These are phyloP conservation scores for Penicillium sp. DNA, from an alignment of 2,329 filamentous ascomycete species.

Conservation along the genomic window DNA sequence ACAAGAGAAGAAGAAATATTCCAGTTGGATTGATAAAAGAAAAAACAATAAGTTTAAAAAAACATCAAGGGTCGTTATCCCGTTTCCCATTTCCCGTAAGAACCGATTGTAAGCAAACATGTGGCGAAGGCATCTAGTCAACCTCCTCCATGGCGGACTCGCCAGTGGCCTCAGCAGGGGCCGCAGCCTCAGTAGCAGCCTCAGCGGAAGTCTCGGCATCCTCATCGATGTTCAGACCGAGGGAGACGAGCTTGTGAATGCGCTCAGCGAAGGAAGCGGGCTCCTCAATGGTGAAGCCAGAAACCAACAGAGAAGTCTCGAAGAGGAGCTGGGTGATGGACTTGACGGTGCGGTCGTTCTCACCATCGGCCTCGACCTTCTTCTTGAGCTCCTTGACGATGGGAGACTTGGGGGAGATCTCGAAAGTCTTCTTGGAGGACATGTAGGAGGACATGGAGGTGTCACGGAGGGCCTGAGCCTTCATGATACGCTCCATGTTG, in stretches of 20 bases:
- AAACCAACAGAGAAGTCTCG: slow-evolving; percentile 97
- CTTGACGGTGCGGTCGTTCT: slow-evolving; percentile 99
- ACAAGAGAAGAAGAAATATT: slow-evolving; percentile 2
- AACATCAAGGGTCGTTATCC: slow-evolving; percentile 29
- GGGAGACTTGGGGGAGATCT: slow-evolving; percentile 97
- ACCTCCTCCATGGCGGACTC: slow-evolving; percentile 99
- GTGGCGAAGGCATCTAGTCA: slow-evolving; percentile 63
- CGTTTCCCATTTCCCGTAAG: slow-evolving; percentile 31
- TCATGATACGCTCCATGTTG: slow-evolving; percentile 99
- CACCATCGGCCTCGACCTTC: slow-evolving; percentile 96
- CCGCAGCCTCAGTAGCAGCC: slow-evolving; percentile 55
- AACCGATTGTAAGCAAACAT: slow-evolving; percentile 9
- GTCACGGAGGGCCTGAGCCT: slow-evolving; percentile 99
- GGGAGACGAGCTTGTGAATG: slow-evolving; percentile 98
- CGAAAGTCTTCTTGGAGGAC: slow-evolving; percentile 99
- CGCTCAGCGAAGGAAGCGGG: slow-evolving; percentile 96
- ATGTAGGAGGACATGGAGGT: slow-evolving; percentile 99
- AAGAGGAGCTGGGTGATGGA: slow-evolving; percentile 97
- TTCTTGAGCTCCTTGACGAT: slow-evolving; percentile 99
- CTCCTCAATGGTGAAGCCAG: slow-evolving; percentile 99
- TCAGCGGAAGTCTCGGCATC: slow-evolving; percentile 69
- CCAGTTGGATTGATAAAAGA: slow-evolving; percentile 19
- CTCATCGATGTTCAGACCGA: slow-evolving; percentile 96
- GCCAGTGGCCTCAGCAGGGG: slow-evolving; percentile 63
- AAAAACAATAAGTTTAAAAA: slow-evolving; percentile 16